A percentile compares a stretch with the other conserved stretches of the same genome.
Conservation (phyloP, 495 filamentous ascomycete genomes). For the Parathielavia hyrcaniae region DNA sequence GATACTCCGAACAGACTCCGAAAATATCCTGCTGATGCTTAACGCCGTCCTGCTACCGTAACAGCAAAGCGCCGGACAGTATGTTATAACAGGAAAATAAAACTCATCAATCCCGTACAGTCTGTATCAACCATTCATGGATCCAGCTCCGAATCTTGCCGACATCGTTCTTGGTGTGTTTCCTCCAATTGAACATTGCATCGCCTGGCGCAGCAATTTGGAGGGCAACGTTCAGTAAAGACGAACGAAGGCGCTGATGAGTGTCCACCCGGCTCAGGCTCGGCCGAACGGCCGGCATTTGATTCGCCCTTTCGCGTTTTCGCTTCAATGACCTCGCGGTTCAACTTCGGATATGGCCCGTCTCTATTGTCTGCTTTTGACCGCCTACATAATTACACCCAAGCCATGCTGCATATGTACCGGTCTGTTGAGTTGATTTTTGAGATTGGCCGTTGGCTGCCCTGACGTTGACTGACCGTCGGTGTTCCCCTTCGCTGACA, state of each 20-base stretch:
- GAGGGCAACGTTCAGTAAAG: not conserved
- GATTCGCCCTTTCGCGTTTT: conserved; percentile 19
- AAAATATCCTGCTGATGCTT: not conserved
- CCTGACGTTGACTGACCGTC: not conserved
- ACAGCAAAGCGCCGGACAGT: not conserved
- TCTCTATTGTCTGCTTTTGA: not conserved
- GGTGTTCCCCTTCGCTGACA: not conserved
- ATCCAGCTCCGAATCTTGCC: conserved; percentile 10
- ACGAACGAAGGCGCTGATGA: no score
- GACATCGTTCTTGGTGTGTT: conserved; percentile 1
- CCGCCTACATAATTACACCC: not conserved
- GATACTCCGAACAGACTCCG: no score
- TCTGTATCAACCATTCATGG: not conserved
- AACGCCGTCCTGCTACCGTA: not conserved
- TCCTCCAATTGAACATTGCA: not conserved
- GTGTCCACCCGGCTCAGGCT: not conserved
- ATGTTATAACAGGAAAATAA: not conserved
- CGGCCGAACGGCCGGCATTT: conserved; percentile 19
- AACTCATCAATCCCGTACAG: no score
- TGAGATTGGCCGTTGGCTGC: not conserved
- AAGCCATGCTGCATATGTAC: not conserved
- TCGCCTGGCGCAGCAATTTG: not conserved
- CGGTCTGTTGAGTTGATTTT: not conserved
- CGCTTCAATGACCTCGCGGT: conserved; percentile 9
- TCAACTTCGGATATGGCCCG: not conserved